Percentiles rank a stretch among this genome's conserved stretches.
phyloP scores from a whole-genome alignment of 768 basidiomycete genomes.

The Boletus coccyginus region DNA sequence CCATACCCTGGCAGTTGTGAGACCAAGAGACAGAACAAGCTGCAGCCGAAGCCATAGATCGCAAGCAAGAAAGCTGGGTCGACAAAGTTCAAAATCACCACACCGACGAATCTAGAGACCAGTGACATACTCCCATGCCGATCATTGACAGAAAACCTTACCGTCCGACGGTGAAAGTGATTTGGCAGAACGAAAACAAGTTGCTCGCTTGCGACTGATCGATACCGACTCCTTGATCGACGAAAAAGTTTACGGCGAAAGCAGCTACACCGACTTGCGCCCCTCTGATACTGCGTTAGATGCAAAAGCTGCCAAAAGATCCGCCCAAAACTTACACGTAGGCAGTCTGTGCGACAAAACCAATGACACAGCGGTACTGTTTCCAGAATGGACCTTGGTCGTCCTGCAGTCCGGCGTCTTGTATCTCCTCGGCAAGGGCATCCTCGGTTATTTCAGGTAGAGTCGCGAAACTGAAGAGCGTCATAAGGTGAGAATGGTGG shows the following conservation, averaged over 20 bases:
- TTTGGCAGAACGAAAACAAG: conserved; percentile 69
- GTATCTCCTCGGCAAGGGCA: conserved; percentile 51
- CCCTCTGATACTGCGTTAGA: conserved; percentile 35
- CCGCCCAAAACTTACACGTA: conserved; percentile 46
- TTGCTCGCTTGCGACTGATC: conserved; percentile 51
- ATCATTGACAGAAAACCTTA: conserved; percentile 22
- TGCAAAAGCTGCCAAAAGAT: neutral
- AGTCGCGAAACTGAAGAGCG: conserved; percentile 51
- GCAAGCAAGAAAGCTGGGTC: conserved; percentile 64
- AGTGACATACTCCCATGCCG: conserved; percentile 9
- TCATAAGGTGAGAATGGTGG: neutral
- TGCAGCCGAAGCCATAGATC: conserved; percentile 51
- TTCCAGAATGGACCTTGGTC: conserved; percentile 59
- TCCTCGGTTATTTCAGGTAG: conserved; percentile 73
- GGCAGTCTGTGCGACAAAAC: conserved; percentile 68
- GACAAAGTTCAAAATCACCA: conserved; percentile 56
- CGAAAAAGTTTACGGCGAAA: conserved; percentile 67
- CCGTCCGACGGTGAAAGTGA: conserved; percentile 65
- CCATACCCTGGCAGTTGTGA: conserved; percentile 49
- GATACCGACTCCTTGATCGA: conserved; percentile 59
- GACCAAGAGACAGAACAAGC: conserved; percentile 48
- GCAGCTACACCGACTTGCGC: conserved; percentile 67
- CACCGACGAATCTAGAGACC: conserved; percentile 54
- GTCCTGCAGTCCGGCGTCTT: conserved; percentile 37
- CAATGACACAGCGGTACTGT: conserved; percentile 69